These are phyloP conservation scores for Cladosporium austrohemisphaericum DNA, from an alignment of 2,329 filamentous ascomycete genomes.

Conservation along the genomic window DNA sequence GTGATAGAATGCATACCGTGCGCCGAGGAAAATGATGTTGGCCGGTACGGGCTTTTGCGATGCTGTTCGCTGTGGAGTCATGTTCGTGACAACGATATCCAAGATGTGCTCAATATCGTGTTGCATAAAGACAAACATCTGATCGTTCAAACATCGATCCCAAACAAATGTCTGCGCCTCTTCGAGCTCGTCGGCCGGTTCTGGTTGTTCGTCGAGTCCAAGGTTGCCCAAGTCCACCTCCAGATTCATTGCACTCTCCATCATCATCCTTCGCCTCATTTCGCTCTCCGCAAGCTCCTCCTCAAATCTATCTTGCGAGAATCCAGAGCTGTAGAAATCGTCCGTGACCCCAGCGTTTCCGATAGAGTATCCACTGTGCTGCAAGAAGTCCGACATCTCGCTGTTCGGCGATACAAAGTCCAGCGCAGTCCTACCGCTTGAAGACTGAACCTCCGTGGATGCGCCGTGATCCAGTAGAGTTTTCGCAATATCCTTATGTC, in stretches of 20 bases:
- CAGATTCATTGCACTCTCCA: conserved; percentile 93
- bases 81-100: conserved; percentile 93
- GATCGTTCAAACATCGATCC: conserved; percentile 89
- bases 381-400: conserved; percentile 92
- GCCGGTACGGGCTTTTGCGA: conserved; percentile 97
- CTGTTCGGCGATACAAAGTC: conserved; percentile 95
- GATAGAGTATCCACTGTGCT: conserved; percentile 89
- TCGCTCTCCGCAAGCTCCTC: conserved; percentile 97
- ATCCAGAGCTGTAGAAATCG: conserved; percentile 91
- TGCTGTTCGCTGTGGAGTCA: conserved; percentile 92
- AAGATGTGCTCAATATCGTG: conserved; percentile 86
- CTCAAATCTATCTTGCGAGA: conserved; percentile 90
- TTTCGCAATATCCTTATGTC: conserved; percentile 94
- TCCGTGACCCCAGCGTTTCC: conserved; percentile 72
- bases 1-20: conserved; percentile 95
- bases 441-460: conserved; percentile 93
- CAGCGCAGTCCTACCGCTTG: conserved; percentile 86
- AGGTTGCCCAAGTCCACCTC: conserved; percentile 95
- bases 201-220: conserved; percentile 90
- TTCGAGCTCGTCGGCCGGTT: conserved; percentile 81
- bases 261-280: conserved; percentile 95
- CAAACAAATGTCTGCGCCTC: conserved; percentile 94
- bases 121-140: conserved; percentile 99
- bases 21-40: conserved; percentile 93
- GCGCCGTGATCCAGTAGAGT: conserved; percentile 86